Percentiles rank a stretch among this genome's conserved stretches.
phyloP scores from a whole-genome alignment of 208 protist genomes.

The Acanthamoeba castellanii region DNA sequence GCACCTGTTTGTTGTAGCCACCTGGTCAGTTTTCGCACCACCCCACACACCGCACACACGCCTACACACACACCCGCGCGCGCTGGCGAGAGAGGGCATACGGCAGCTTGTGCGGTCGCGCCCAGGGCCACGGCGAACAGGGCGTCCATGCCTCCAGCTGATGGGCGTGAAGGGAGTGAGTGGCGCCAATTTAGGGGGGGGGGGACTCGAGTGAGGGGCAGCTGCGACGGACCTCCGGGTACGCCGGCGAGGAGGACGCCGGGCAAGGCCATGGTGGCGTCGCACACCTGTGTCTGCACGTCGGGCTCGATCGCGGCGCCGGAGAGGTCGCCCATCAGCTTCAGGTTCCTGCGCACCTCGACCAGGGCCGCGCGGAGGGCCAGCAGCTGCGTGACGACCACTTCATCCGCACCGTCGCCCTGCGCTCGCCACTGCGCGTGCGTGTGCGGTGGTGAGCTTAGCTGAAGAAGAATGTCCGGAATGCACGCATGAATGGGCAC shows the following conservation, averaged over 20 bases:
- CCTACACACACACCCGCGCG: neutral
- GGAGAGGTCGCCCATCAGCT: slow-evolving; percentile 90
- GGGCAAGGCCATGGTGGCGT: slow-evolving; percentile 91
- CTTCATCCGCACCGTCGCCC: neutral
- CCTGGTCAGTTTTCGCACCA: neutral
- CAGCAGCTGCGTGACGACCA: neutral
- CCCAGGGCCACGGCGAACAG: slow-evolving; percentile 51
- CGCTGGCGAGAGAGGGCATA: neutral
- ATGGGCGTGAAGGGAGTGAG: neutral
- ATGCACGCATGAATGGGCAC: neutral
- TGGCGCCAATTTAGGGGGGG: too few species aligned
- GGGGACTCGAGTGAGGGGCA: neutral
- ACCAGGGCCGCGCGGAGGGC: neutral
- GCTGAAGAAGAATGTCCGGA: neutral
- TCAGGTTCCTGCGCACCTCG: slow-evolving; percentile 75
- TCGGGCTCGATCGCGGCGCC: slow-evolving; percentile 92
- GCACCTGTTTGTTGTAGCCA: neutral
- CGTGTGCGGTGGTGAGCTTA: neutral
- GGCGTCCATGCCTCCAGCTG: slow-evolving; percentile 52
- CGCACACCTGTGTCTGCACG: slow-evolving; percentile 90
- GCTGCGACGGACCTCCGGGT: slow-evolving; percentile 87
- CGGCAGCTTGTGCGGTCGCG: neutral
- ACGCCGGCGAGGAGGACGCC: slow-evolving; percentile 94
- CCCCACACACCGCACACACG: neutral
- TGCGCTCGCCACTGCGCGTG: neutral